A percentile compares a stretch with the other conserved stretches of the same genome.
Conservation (phyloP, 306 rosid species). For the Prinsepia uniflora region DNA sequence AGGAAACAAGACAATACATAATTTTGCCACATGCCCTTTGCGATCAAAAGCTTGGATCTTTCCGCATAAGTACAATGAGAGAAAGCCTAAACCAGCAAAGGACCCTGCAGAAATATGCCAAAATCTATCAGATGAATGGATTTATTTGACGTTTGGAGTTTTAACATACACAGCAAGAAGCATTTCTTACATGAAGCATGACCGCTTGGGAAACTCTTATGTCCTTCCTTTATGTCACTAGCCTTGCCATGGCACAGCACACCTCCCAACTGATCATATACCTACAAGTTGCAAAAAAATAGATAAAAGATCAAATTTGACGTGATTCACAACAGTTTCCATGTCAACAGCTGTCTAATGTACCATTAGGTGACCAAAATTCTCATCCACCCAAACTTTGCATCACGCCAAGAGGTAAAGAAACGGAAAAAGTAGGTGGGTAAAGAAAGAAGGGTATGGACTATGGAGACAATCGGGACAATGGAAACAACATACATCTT, state of each 20-base stretch:
- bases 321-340: not conserved
- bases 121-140: not conserved
- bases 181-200: slow-evolving; percentile 79
- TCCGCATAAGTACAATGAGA: slow-evolving; percentile 71
- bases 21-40: slow-evolving; percentile 71
- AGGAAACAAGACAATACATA: slow-evolving; percentile 74
- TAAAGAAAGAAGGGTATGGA: not conserved
- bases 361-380: not conserved
- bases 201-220: slow-evolving; percentile 96
- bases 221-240: slow-evolving; percentile 80
- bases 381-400: not conserved
- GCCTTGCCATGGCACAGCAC: slow-evolving; percentile 74
- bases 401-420: too few relatives aligned
- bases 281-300: slow-evolving; percentile 27
- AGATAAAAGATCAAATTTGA: not conserved
- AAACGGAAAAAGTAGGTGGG: not conserved
- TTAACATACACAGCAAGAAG: not conserved
- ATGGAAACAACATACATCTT: slow-evolving; percentile 34
- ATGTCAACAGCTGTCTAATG: not conserved
- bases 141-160: not conserved
- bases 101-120: slow-evolving; percentile 53
- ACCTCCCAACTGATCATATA: slow-evolving; percentile 56
- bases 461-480: not conserved
- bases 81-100: slow-evolving; percentile 85
- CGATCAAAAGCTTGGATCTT: slow-evolving; percentile 76